phyloP scores from a whole-genome alignment of 495 filamentous ascomycete genomes.

The Xylaria telfairii region DNA sequence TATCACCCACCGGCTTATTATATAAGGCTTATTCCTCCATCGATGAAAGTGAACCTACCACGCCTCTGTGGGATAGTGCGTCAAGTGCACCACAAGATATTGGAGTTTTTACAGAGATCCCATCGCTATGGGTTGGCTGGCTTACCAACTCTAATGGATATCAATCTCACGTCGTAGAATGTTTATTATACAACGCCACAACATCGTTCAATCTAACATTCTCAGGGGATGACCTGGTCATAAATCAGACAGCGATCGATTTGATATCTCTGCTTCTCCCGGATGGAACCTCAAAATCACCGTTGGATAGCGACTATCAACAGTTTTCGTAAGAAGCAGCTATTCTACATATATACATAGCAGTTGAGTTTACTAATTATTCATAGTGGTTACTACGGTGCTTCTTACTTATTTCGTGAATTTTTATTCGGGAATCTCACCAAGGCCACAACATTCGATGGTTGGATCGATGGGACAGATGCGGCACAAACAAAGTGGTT shows the following conservation, averaged over 20 bases:
- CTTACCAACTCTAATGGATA: not conserved
- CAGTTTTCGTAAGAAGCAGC: slow-evolving; percentile 11
- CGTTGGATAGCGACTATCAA: slow-evolving; percentile 16
- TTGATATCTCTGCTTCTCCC: slow-evolving; percentile 2
- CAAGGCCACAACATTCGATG: not conserved
- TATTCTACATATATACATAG: not conserved
- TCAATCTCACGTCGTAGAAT: not conserved
- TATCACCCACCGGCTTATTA: slow-evolving; percentile 1
- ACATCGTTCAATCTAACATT: not conserved
- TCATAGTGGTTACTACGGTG: not conserved
- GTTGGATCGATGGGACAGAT: not conserved
- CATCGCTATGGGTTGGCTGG: not conserved
- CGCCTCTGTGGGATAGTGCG: not conserved
- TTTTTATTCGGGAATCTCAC: not conserved
- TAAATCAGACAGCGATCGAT: not conserved
- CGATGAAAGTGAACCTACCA: not conserved
- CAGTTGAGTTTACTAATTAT: not conserved
- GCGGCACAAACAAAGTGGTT: not conserved
- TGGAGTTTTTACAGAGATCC: not conserved
- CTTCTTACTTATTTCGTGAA: not conserved
- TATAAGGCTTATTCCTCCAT: not conserved
- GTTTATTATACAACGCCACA: not conserved
- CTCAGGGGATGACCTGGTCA: not conserved
- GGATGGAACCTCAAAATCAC: slow-evolving; percentile 1
- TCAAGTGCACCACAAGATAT: not conserved